These are phyloP conservation scores for Monilinia laxa DNA, from an alignment of 2,329 filamentous ascomycete species.

Conservation along the genomic window DNA sequence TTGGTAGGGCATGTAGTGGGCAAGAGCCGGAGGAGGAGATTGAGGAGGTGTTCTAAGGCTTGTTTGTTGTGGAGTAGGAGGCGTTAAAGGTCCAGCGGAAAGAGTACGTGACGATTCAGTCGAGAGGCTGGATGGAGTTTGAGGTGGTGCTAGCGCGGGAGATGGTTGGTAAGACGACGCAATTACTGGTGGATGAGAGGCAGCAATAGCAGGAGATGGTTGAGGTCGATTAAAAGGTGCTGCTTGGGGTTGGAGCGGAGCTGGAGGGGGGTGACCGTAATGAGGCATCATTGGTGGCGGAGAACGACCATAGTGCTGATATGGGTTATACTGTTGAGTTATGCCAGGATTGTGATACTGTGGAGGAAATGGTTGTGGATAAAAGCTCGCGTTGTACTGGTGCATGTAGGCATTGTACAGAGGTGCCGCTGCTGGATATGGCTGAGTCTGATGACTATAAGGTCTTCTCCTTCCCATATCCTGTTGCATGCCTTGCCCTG, in stretches of 20 bases:
- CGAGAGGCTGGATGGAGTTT: conserved; percentile 43
- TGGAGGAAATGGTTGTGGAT: conserved; percentile 57
- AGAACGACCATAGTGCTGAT: conserved; percentile 49
- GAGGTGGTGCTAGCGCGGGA: conserved; percentile 42
- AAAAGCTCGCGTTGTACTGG: conserved; percentile 52
- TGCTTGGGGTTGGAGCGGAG: conserved; percentile 32
- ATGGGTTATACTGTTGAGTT: conserved; percentile 48
- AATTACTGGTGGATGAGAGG: conserved; percentile 53
- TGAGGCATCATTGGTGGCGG: conserved; percentile 53
- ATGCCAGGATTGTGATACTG: conserved; percentile 56
- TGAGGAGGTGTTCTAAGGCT: conserved; percentile 33
- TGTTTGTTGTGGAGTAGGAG: conserved; percentile 46
- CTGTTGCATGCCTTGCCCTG: conserved; percentile 58
- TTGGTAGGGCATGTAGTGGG: conserved; percentile 44
- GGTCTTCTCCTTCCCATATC: conserved; percentile 39
- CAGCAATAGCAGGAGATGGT: conserved; percentile 53
- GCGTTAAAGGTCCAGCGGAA: conserved; percentile 45
- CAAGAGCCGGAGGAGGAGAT: conserved; percentile 33
- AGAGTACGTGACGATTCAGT: conserved; percentile 36
- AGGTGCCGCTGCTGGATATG: conserved; percentile 44
- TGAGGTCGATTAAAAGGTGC: conserved; percentile 49
- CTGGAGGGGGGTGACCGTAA: conserved; percentile 49
- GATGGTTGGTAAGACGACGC: conserved; percentile 49
- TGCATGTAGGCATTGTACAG: conserved; percentile 54
- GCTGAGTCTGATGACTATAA: conserved; percentile 44